A percentile compares a stretch with the other conserved stretches of the same genome.
phyloP scores from a whole-genome alignment of 1,284 basidiomycete genomes.

The Microbotryomycetes sp. region DNA sequence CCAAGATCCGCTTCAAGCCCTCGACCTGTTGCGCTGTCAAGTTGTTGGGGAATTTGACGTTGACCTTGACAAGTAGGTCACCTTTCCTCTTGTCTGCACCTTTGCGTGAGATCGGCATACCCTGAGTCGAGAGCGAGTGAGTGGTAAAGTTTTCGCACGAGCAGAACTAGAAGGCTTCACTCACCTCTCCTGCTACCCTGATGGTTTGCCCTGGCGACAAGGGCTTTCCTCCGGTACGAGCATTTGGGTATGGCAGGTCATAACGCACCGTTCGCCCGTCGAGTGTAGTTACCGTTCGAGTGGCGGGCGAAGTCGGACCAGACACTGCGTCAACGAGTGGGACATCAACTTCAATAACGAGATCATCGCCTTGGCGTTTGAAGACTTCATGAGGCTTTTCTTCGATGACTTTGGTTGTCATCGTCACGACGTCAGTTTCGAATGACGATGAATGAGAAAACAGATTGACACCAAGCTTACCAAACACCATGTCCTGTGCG shows the following conservation, averaged over 20 bases:
- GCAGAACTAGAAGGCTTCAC: background rate
- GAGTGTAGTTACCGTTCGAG: conserved; percentile 54
- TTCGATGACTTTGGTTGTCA: conserved; percentile 65
- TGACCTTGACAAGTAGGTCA: conserved; percentile 74
- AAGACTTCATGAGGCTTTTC: conserved; percentile 73
- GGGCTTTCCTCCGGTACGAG: conserved; percentile 45
- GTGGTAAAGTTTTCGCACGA: background rate
- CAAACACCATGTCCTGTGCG: conserved; percentile 72
- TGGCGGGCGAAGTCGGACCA: conserved; percentile 44
- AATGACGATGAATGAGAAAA: conserved; percentile 4
- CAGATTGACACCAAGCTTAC: too few species aligned
- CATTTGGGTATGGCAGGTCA: conserved; percentile 50
- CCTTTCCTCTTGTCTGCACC: conserved; percentile 67
- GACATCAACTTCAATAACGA: conserved; percentile 57
- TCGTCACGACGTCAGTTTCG: conserved; percentile 17
- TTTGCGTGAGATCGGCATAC: conserved; percentile 84
- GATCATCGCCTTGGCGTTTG: conserved; percentile 71
- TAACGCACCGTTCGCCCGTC: conserved; percentile 73
- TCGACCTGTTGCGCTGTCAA: conserved; percentile 70
- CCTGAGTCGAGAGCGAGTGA: conserved; percentile 46
- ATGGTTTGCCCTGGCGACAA: conserved; percentile 74
- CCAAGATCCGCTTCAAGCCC: conserved; percentile 63
- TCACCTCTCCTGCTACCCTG: conserved; percentile 52
- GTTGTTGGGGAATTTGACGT: conserved; percentile 72
- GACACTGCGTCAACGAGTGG: conserved; percentile 79